phyloP scores from a whole-genome alignment of 345 rosid species.

The Euphorbia lathyris region DNA sequence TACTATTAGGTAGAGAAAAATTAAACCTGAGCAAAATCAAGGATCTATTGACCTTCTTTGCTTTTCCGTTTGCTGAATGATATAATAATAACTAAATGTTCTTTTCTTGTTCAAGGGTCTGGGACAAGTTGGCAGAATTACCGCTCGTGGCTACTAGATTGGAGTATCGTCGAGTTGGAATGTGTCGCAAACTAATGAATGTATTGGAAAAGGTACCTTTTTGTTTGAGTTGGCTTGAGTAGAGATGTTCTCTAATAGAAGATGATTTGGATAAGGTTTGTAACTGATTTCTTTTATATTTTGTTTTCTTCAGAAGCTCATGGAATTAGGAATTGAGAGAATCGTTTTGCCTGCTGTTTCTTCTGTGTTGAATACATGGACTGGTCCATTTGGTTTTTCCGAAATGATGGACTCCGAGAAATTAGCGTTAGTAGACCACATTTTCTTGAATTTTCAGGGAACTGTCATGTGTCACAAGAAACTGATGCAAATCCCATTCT shows the following conservation, averaged over 20 bases:
- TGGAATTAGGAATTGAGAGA: constrained; percentile 61
- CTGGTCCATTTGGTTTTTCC: constrained; percentile 68
- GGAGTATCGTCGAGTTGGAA: constrained; percentile 47
- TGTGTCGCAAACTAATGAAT: constrained; percentile 56
- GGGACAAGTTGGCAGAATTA: constrained; percentile 63
- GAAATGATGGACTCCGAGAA: constrained; percentile 51
- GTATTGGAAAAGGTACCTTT: constrained; percentile 57
- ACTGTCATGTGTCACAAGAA: constrained; percentile 67
- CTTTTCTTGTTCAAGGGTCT: constrained; percentile 40
- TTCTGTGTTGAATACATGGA: constrained; percentile 60
- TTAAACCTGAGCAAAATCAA: not conserved
- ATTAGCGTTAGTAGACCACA: constrained; percentile 41
- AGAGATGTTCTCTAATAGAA: no score
- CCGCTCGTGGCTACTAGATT: constrained; percentile 60
- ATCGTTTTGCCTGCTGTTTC: constrained; percentile 79
- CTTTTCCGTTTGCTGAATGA: not conserved
- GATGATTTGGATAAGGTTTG: no score
- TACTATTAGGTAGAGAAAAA: constrained; percentile 50
- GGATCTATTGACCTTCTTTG: constrained; percentile 17
- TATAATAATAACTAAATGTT: constrained; percentile 15
- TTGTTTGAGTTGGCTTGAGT: no score
- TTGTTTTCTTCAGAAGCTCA: constrained; percentile 47
- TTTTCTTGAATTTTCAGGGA: constrained; percentile 69
- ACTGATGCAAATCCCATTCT: constrained; percentile 27
- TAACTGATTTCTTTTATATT: not conserved